Evolutionary conservation across 176 grass and related monocot genomes (phyloP).

Genomic region (Pontederia paniculata): DNA sequence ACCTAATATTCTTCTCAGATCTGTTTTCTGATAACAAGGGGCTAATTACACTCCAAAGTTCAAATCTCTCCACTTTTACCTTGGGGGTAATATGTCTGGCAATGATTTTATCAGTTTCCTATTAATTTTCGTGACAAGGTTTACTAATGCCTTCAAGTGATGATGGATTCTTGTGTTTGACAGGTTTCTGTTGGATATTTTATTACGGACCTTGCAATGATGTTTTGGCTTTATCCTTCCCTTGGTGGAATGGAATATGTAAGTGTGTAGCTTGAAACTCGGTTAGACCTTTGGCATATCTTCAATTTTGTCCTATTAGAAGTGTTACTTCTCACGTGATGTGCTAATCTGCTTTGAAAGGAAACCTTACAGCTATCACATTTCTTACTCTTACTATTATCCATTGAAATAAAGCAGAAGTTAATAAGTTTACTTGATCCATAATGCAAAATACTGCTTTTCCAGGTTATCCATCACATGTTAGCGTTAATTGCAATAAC

Average conservation of each 20-base stretch:
- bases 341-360: background rate
- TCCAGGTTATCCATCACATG: conserved; percentile 75
- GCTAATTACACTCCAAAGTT: conserved; percentile 57
- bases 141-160: background rate
- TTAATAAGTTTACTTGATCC: background rate
- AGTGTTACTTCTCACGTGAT: background rate
- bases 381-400: background rate
- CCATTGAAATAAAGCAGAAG: conserved; percentile 3
- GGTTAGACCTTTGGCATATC: background rate
- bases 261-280: conserved; percentile 20
- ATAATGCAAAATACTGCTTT: conserved; percentile 15
- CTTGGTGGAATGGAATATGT: conserved; percentile 95
- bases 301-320: background rate
- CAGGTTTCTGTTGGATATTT: conserved; percentile 96
- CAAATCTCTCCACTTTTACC: conserved; percentile 61
- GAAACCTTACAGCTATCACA: background rate
- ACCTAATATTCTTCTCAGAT: conserved; percentile 61
- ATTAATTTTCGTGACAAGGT: background rate
- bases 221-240: conserved; percentile 72
- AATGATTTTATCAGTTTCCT: background rate
- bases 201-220: conserved; percentile 71
- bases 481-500: conserved; percentile 54
- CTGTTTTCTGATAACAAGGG: conserved; percentile 75
- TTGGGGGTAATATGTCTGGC: conserved; percentile 49
- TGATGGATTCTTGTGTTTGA: background rate